Conservation (phyloP, 2,329 filamentous ascomycete species). For the Colletotrichum falcatum region DNA sequence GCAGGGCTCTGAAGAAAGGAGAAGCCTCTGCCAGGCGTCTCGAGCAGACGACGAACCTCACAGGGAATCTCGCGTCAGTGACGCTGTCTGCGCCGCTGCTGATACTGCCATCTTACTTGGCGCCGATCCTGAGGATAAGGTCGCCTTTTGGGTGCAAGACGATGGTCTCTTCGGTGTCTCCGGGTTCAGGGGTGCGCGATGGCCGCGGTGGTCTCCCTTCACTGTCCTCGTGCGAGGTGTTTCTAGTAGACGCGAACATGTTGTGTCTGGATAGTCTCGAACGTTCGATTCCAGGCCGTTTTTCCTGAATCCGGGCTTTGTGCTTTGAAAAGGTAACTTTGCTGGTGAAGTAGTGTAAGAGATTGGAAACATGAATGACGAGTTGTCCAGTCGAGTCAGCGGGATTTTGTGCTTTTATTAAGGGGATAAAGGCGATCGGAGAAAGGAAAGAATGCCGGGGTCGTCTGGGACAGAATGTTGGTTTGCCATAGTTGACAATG, state of each 20-base stretch:
- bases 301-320: background rate
- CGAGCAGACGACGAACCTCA: background rate
- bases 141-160: background rate
- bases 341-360: too few species aligned
- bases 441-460: too few species aligned
- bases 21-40: background rate
- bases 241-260: background rate
- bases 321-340: background rate
- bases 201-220: background rate
- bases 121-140: background rate
- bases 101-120: background rate
- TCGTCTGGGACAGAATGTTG: too few species aligned
- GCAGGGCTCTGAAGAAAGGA: background rate
- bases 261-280: background rate
- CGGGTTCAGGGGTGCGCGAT: background rate
- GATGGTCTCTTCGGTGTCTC: background rate
- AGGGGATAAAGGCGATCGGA: too few species aligned
- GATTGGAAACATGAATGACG: too few species aligned
- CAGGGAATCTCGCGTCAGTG: background rate
- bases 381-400: too few species aligned
- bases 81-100: background rate
- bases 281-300: background rate
- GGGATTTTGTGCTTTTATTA: too few species aligned
- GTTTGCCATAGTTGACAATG: too few species aligned
- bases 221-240: background rate